Conservation (phyloP, 805 yeast species). For the Ogataea nonfermentans region DNA sequence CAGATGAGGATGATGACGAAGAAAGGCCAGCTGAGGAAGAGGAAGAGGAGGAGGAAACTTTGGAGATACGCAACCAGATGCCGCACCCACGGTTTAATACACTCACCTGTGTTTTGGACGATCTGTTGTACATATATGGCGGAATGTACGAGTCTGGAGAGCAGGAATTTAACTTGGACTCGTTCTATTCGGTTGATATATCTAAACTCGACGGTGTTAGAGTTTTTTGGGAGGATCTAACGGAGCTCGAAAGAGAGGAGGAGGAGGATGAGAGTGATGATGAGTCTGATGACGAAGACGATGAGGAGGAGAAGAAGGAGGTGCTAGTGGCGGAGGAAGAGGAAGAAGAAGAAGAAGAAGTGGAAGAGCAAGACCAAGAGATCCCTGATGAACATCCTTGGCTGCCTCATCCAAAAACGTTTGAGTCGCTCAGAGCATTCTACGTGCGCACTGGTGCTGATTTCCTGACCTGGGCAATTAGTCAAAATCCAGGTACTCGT, state of each 20-base stretch:
- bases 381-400: slow-evolving; percentile 93
- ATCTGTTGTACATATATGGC: slow-evolving; percentile 78
- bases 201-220: slow-evolving; percentile 85
- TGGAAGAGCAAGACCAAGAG: slow-evolving; percentile 57
- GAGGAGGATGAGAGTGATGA: slow-evolving; percentile 69
- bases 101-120: slow-evolving; percentile 80
- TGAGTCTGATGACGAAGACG: slow-evolving; percentile 65
- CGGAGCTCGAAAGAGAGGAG: slow-evolving; percentile 51
- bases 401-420: slow-evolving; percentile 96
- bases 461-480: slow-evolving; percentile 90
- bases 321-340: slow-evolving; percentile 42
- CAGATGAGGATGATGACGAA: slow-evolving; percentile 52
- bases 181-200: slow-evolving; percentile 81
- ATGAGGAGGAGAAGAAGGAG: slow-evolving; percentile 43
- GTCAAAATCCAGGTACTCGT: slow-evolving; percentile 78
- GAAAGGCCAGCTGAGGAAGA: slow-evolving; percentile 37
- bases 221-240: slow-evolving; percentile 85
- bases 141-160: slow-evolving; percentile 92
- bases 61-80: slow-evolving; percentile 55
- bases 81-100: slow-evolving; percentile 93
- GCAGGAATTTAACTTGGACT: slow-evolving; percentile 77
- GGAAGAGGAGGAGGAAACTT: slow-evolving; percentile 39
- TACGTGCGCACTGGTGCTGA: slow-evolving; percentile 83
- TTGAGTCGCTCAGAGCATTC: slow-evolving; percentile 79
- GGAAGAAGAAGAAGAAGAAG: slow-evolving; percentile 70